phyloP scores from a whole-genome alignment of 2,329 filamentous ascomycete species.

The Colletotrichum sp. region DNA sequence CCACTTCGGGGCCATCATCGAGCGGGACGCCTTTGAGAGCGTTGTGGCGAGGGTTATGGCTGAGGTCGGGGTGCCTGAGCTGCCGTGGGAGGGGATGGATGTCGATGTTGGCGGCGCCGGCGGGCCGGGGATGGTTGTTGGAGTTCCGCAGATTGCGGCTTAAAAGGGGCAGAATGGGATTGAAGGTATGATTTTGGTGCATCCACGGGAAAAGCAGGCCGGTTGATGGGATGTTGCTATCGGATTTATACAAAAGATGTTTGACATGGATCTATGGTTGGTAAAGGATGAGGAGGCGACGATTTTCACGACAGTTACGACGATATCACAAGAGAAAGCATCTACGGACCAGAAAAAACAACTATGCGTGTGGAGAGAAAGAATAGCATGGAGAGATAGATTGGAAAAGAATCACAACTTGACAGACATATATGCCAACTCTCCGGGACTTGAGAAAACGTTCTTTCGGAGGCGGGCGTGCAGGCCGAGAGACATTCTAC shows the following conservation, averaged over 20 bases:
- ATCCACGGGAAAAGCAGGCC: background rate
- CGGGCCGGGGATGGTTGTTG: background rate
- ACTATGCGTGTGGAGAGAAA: background rate
- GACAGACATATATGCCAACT: background rate
- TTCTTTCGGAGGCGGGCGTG: background rate
- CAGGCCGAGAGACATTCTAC: background rate
- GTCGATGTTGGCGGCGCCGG: background rate
- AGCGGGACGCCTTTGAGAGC: slow-evolving; percentile 51
- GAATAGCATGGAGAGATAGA: background rate
- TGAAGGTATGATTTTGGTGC: background rate
- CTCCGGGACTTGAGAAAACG: background rate
- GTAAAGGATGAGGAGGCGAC: background rate
- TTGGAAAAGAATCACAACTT: background rate
- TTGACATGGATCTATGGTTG: background rate
- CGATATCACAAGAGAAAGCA: background rate
- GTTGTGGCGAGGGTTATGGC: slow-evolving; percentile 46
- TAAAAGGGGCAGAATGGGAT: background rate
- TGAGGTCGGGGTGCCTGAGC: slow-evolving; percentile 16
- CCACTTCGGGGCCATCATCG: slow-evolving; percentile 53
- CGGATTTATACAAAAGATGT: background rate
- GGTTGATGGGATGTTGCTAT: background rate
- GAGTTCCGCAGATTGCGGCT: background rate
- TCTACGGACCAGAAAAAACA: background rate
- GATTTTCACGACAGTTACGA: background rate
- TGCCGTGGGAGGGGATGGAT: slow-evolving; percentile 7